phyloP scores from a whole-genome alignment of 148 eudicot species.

The Chenopodium suecicum region DNA sequence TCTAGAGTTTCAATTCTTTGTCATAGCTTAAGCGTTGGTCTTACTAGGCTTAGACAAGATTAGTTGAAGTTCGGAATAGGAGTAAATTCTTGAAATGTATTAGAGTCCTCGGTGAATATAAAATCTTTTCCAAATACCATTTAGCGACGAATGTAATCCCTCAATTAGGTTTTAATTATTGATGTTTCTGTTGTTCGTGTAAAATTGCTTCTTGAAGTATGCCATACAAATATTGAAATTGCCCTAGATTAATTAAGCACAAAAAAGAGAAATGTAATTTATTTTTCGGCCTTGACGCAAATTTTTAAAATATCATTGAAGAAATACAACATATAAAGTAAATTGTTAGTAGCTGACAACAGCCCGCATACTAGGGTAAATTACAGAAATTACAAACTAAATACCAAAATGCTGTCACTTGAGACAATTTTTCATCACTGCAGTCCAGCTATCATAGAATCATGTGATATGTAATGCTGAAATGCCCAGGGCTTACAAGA shows the following conservation, averaged over 20 bases:
- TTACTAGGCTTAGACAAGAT: too few relatives aligned
- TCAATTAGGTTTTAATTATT: too few relatives aligned
- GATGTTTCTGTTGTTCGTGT: too few relatives aligned
- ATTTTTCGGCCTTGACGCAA: neutral
- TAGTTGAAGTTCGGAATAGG: too few relatives aligned
- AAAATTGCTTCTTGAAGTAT: too few relatives aligned
- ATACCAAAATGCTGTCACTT: slow-evolving; percentile 18
- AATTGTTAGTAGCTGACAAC: slow-evolving; percentile 17
- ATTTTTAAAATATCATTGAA: slow-evolving; percentile 1
- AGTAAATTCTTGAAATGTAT: too few relatives aligned
- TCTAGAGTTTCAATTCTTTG: too few relatives aligned
- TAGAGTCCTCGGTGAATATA: too few relatives aligned
- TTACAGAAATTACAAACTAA: slow-evolving; percentile 24
- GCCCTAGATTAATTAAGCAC: neutral
- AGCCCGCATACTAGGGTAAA: slow-evolving; percentile 24
- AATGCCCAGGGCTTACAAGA: slow-evolving; percentile 20
- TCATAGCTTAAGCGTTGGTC: too few relatives aligned
- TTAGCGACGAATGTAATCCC: too few relatives aligned
- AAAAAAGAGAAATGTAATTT: neutral
- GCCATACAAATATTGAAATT: too few relatives aligned
- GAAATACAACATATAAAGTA: slow-evolving; percentile 21
- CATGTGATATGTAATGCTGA: slow-evolving; percentile 4
- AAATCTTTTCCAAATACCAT: too few relatives aligned
- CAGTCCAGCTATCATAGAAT: slow-evolving; percentile 12
- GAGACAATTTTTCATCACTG: slow-evolving; percentile 13